phyloP scores from a whole-genome alignment of 495 filamentous ascomycete genomes.

The Penicillium argentinense region DNA sequence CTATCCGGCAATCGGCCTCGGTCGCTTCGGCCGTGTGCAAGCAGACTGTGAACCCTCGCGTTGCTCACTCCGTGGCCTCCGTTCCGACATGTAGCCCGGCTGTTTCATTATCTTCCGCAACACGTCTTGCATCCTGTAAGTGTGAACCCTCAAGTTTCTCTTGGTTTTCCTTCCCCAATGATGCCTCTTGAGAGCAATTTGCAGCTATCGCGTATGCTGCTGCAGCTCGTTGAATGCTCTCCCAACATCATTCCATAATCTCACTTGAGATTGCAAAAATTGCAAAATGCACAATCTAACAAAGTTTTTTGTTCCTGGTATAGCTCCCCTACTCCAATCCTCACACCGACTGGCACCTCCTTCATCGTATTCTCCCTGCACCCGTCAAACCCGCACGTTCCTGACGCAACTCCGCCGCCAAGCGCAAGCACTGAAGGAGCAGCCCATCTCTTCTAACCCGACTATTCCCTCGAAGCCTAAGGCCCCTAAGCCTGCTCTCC shows the following conservation, averaged over 20 bases:
- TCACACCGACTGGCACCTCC: neutral
- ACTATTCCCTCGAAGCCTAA: slow-evolving; percentile 24
- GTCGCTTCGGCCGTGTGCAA: slow-evolving; percentile 37
- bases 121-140: slow-evolving; percentile 36
- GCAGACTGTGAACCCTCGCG: slow-evolving; percentile 29
- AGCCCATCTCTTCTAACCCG: slow-evolving; percentile 26
- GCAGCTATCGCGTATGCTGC: neutral
- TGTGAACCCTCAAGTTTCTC: slow-evolving; percentile 9
- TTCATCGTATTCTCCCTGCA: neutral
- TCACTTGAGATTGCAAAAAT: neutral
- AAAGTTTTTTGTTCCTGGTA: neutral
- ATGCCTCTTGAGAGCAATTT: neutral
- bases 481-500: slow-evolving; percentile 23
- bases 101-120: slow-evolving; percentile 31
- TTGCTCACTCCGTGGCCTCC: slow-evolving; percentile 33
- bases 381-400: slow-evolving; percentile 41
- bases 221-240: neutral
- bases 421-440: slow-evolving; percentile 41
- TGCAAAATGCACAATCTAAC: slow-evolving; percentile 1
- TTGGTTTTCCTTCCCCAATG: neutral
- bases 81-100: slow-evolving; percentile 35
- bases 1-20: slow-evolving; percentile 34
- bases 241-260: slow-evolving; percentile 1
- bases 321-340: slow-evolving; percentile 1
- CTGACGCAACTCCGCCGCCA: slow-evolving; percentile 40